These are phyloP conservation scores for Diutina neorugosa DNA, from an alignment of 1,139 yeast genomes.

Conservation along the genomic window DNA sequence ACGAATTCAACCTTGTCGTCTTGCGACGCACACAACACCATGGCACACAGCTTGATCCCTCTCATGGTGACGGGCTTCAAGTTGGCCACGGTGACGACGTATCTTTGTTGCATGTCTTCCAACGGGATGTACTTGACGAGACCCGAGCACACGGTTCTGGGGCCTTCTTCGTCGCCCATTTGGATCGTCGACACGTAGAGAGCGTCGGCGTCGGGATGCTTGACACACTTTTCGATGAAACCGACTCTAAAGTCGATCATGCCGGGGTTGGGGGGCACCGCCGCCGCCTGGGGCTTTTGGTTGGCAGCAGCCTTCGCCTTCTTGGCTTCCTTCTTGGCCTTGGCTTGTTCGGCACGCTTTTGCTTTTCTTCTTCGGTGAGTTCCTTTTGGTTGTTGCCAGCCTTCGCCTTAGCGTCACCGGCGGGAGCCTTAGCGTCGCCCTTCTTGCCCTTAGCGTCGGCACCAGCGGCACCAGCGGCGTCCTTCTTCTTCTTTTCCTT, in stretches of 20 bases:
- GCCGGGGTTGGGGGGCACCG: constrained; percentile 61
- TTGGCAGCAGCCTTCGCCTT: constrained; percentile 39
- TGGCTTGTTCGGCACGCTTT: constrained; percentile 46
- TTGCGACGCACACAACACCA: constrained; percentile 89
- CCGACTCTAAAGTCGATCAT: constrained; percentile 92
- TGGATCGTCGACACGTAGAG: constrained; percentile 93
- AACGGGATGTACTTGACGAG: constrained; percentile 66
- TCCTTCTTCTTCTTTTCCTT: constrained; percentile 36
- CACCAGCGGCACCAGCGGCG: constrained; percentile 25
- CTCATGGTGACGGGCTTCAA: constrained; percentile 89
- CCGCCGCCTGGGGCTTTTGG: constrained; percentile 41
- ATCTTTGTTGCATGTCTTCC: constrained; percentile 74
- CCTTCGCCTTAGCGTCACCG: constrained; percentile 13
- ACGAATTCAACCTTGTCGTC: constrained; percentile 74
- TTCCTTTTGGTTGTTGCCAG: constrained; percentile 14
- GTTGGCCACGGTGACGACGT: constrained; percentile 76
- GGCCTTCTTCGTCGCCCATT: constrained; percentile 92
- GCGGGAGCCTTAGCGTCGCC: constrained; percentile 11
- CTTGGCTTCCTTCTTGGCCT: constrained; percentile 60
- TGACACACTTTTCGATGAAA: constrained; percentile 87
- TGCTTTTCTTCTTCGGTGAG: constrained; percentile 49
- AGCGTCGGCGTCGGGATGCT: constrained; percentile 97
- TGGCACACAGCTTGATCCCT: constrained; percentile 88
- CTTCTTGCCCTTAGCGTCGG: constrained; percentile 8
- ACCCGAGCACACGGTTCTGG: constrained; percentile 97